Base-by-base conservation (phyloP, 1,139 yeast species). In the Geotrichum europaeum region DNA sequence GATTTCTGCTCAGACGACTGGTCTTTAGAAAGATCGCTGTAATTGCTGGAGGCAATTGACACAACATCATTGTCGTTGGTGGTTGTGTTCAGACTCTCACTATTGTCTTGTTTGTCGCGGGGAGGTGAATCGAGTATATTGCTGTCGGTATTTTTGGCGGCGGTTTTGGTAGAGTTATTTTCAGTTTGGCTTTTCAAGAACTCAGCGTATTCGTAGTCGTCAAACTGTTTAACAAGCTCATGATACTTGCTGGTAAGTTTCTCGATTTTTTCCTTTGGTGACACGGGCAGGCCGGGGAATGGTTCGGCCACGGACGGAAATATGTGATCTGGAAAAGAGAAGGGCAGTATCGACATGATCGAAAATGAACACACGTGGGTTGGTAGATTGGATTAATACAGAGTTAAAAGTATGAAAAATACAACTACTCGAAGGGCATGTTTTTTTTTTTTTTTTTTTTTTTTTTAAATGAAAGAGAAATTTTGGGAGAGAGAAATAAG, bases 281-380 rank as follows among this genome's bases (percentile, higher is more conserved):
- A 52, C 49, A 65, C 65, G n/a, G 74, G 73, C 22, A 67, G 61
- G 18, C 69, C 69, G 5, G 70, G 66, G 36, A 68, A 67, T n/a
- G 69, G 69, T 20, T 64, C 57, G 13, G 56, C 54, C 40, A 71
- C 68, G 49, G 56, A 62, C 0, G 76, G 76, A 51, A 73, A 73
- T 49, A 71, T 61, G 43, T 64, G 59, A 59, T 72, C 74, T 5
- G 75, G 74, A 62, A 66, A 73, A 40, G 32, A 58, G 58, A 73
- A 72, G 4, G 34, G 36, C 18, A 40, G 22, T 40, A 40, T 40
- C 6, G 47, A 40, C 47, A 40, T 40, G 20, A 40, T 40, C 20
- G 47, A 40, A 10, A 40, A 40, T 40, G 7, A 40, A 18, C 2
- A 36, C 18, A n/a, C 47, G 47, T 40, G 47, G 47, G 18, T n/a